Evolutionary conservation across 108 stramenopile genomes (phyloP), one percentile per base, ranked within the genome.

Genomic region (Nitzschia palea): DNA sequence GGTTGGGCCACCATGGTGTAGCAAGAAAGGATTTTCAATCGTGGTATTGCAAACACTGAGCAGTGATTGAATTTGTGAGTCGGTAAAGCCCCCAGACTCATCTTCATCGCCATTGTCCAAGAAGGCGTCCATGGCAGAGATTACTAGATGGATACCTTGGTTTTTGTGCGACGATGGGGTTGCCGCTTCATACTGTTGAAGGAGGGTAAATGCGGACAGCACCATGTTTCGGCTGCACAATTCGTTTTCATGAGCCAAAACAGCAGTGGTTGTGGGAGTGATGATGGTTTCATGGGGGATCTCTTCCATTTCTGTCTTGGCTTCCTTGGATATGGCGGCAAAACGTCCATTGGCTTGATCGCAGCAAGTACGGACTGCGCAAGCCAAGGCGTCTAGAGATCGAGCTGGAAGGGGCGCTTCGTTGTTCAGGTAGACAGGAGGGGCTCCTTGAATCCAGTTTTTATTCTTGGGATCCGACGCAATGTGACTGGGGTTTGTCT

Each of bases 391-490:
- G 67, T 94, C 93, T 28, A 94, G 54, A 22, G 88, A 83, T 27
- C 93, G 82, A 48, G 86, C 81, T 17, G 76, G 78, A 22, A 82
- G 65, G 9, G 83, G 77, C n/a, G 93, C 93, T 48, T 94, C 93
- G 62, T 94, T 90, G 78, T 91, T 90, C 29, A 94, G 76, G 63
- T 87, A 94, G 15, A 94, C 80, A 1, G 86, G 86, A 26, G 93
- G 93, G 6, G 90, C 82, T 47, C 93, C 91, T 74, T 94, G 92
- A 42, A 90, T 87, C 92, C 92, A 94, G 72, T 87, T 87, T 65
- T 90, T 77, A 71, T 94, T 94, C 34, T 78, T 67, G 0, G 92
- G 87, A 48, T 94, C 78, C 14, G 74, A 64, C 27, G 79, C 87
- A 48, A 93, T 77, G 28, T 66, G 57, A 25, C 51, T 66, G 32